These are phyloP conservation scores for Tylopilus sp. DNA, from an alignment of 768 basidiomycete species.

Conservation along the genomic window DNA sequence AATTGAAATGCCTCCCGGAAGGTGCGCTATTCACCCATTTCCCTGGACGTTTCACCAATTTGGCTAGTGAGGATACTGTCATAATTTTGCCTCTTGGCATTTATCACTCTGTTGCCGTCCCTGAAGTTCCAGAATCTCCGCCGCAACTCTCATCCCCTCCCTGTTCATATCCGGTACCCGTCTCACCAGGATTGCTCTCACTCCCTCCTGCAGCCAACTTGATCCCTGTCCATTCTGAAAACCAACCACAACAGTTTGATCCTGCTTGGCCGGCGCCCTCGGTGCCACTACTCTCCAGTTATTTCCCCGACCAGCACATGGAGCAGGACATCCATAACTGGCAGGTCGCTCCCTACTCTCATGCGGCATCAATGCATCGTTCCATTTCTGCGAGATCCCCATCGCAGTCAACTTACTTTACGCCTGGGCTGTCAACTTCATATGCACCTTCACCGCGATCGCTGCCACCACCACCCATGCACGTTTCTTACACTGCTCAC, in stretches of 20 bases:
- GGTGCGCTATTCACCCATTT: constrained; percentile 39
- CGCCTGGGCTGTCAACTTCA: constrained; percentile 36
- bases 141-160: constrained; percentile 11
- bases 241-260: constrained; percentile 8
- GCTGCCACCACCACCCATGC: constrained; percentile 30
- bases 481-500: constrained; percentile 19
- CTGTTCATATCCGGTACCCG: constrained; percentile 18
- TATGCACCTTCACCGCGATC: constrained; percentile 19
- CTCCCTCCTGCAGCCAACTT: constrained; percentile 21
- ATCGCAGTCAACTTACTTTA: constrained; percentile 29
- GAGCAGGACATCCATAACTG: constrained; percentile 14
- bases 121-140: constrained; percentile 35
- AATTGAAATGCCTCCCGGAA: constrained; percentile 64
- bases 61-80: constrained; percentile 63
- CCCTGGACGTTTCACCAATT: constrained; percentile 9
- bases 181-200: constrained; percentile 20
- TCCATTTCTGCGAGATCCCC: constrained; percentile 51
- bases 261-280: constrained; percentile 8
- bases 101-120: constrained; percentile 59
- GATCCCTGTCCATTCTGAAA: constrained; percentile 10
- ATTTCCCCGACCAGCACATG: constrained; percentile 5
- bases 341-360: constrained; percentile 23
- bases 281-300: constrained; percentile 1
- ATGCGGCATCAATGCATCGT: constrained; percentile 40
- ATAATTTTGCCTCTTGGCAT: constrained; percentile 63